A percentile compares a stretch with the other conserved stretches of the same genome.
Evolutionary conservation across 2,329 filamentous ascomycete species (phyloP).

Genomic region (Leptographium lundbergii): DNA sequence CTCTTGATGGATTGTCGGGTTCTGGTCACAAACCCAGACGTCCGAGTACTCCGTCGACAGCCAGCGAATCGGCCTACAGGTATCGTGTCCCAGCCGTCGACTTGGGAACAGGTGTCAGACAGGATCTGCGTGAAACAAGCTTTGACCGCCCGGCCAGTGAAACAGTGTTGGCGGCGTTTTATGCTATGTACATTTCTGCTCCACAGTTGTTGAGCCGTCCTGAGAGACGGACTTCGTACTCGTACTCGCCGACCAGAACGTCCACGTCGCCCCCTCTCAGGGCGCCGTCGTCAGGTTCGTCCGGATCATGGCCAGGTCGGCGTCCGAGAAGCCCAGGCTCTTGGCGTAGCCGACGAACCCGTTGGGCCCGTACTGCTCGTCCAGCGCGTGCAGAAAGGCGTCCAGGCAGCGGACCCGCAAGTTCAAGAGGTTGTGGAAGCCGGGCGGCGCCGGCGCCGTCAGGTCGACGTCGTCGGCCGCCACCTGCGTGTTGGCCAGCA

Average conservation of each 20-base stretch:
- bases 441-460: conserved; percentile 20
- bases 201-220: background rate
- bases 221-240: background rate
- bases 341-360: conserved; percentile 37
- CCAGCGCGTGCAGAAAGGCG: conserved; percentile 30
- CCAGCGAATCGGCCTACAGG: too few relatives aligned
- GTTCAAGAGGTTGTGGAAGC: conserved; percentile 35
- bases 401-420: conserved; percentile 31
- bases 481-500: background rate
- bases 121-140: background rate
- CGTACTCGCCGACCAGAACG: too few relatives aligned
- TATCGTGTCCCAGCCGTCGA: too few relatives aligned
- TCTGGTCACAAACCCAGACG: too few relatives aligned
- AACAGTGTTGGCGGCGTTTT: background rate
- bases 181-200: too few relatives aligned
- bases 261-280: background rate
- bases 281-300: conserved; percentile 23
- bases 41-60: too few relatives aligned
- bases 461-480: background rate
- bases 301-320: conserved; percentile 34
- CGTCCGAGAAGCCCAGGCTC: conserved; percentile 30
- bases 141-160: background rate
- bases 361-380: conserved; percentile 25
- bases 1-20: too few relatives aligned
- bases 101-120: background rate